Evolutionary conservation across 192 early-diverging fungal species (phyloP), one percentile per base, ranked within the genome.

Genomic region (Podochytrium sp.): DNA sequence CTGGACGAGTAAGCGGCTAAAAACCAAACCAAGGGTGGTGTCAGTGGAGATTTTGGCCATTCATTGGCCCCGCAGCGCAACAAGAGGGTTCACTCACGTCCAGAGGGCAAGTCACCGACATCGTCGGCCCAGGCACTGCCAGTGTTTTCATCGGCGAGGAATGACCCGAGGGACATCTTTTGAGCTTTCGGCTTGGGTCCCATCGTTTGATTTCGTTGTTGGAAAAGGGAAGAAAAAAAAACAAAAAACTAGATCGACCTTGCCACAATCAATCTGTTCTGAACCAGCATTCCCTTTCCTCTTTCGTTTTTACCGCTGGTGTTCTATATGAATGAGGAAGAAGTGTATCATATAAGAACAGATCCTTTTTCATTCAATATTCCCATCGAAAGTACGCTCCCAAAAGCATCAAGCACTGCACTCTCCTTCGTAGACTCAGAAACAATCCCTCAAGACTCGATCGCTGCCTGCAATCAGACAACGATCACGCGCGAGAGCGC

Each of bases 111-210:
- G 79, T 90, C 92, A 25, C 87, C 80, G 71, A 94, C 90, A 77
- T 98, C 95, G 87, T 98, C 96, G 71, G 96, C 95, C 95, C 95
- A 97, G 39, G 92, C 90, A 23, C 87, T 84, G 53, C 76, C 56
- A 10, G 32, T 32, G 10, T 18, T 33, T 20, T n/a, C 37, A 84
- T 91, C 88, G 61, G 87, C 79, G 71, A 93, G 84, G 80, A 98
- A 98, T 80, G 91, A 91, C 49, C 76, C 83, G 80, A 98, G 89
- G 64, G 89, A 91, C 94, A 98, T 92, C 76, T 90, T 94, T 80
- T 91, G 89, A 53, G 82, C 90, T 85, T 95, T 96, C 91, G 91
- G 47, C 66, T 51, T 51, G 18, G 66, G 66, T 14, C 33, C 50
- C 66, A 69, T 69, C 32, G 30, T 55, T 35, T 69, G 23, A 14